These are phyloP conservation scores for Malassezia slooffiae DNA, from an alignment of 1,284 basidiomycete species.

Conservation along the genomic window DNA sequence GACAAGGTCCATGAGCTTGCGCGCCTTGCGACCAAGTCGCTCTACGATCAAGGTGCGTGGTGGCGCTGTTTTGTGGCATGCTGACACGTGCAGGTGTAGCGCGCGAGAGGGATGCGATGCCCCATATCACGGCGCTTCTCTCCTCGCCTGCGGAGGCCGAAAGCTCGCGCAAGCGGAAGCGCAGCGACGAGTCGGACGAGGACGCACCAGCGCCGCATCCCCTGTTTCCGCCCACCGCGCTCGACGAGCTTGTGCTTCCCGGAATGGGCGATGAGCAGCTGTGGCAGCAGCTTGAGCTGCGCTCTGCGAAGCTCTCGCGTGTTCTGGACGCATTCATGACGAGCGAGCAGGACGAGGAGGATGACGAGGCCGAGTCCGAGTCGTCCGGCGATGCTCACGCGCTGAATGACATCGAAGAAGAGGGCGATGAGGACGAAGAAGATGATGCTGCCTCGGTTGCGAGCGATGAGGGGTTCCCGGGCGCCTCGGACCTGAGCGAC, in stretches of 20 bases:
- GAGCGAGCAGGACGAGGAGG: conserved; percentile 19
- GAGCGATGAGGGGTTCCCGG: conserved; percentile 24
- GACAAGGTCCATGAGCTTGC: neutral
- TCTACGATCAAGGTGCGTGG: conserved; percentile 14
- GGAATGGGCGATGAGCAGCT: conserved; percentile 78
- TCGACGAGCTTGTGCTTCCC: conserved; percentile 64
- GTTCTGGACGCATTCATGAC: conserved; percentile 45
- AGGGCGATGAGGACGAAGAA: conserved; percentile 26
- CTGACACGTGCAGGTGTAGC: conserved; percentile 5
- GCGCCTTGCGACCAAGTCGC: conserved; percentile 7
- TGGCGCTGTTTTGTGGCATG: neutral
- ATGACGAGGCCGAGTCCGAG: conserved; percentile 16
- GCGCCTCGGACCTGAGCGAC: conserved; percentile 40
- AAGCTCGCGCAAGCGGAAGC: conserved; percentile 14
- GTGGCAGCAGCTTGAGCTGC: conserved; percentile 59
- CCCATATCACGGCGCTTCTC: conserved; percentile 11
- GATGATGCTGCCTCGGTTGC: conserved; percentile 20
- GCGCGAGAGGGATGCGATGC: conserved; percentile 5
- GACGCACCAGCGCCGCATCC: conserved; percentile 33
- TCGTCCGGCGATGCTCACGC: neutral
- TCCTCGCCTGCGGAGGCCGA: neutral
- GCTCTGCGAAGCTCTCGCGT: conserved; percentile 22
- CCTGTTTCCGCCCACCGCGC: conserved; percentile 60
- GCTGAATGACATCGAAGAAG: conserved; percentile 12
- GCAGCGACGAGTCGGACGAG: conserved; percentile 26